Conservation (phyloP, 1,139 yeast species). For the Suhomyces bokatorum region DNA sequence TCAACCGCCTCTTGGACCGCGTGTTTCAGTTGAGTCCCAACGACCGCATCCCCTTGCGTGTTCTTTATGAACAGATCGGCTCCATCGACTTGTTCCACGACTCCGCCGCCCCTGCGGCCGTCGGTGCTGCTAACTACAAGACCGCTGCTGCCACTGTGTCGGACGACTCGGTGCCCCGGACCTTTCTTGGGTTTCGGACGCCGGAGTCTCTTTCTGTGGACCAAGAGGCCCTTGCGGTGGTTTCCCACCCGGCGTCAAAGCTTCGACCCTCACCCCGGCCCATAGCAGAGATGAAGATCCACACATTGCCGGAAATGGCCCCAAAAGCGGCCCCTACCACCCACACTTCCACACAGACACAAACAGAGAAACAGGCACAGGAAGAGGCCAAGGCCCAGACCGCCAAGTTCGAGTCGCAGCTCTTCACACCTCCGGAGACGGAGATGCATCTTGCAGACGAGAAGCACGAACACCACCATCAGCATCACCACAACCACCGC, state of each 20-base stretch:
- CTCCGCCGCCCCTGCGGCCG: slow-evolving; percentile 3
- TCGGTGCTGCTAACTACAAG: background rate
- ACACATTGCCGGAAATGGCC: background rate
- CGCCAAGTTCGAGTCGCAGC: slow-evolving; percentile 3
- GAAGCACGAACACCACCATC: background rate
- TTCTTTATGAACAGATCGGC: slow-evolving; percentile 44
- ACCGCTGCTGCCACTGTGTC: background rate
- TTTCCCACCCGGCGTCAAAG: background rate
- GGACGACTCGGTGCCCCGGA: background rate
- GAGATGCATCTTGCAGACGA: slow-evolving; percentile 3
- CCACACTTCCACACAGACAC: background rate
- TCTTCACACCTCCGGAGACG: slow-evolving; percentile 14
- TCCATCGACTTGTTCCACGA: slow-evolving; percentile 44
- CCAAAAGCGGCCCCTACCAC: background rate
- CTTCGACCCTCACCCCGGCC: background rate
- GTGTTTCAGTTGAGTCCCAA: slow-evolving; percentile 66
- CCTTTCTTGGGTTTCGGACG: slow-evolving; percentile 2
- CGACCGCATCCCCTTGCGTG: slow-evolving; percentile 55
- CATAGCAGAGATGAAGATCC: background rate
- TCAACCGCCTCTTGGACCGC: slow-evolving; percentile 53
- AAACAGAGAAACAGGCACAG: no score
- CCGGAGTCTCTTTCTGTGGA: background rate
- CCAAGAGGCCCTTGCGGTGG: background rate
- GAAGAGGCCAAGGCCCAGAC: no score
- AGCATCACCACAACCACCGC: slow-evolving; percentile 3